phyloP scores from a whole-genome alignment of 73 alveolate species.

The Uronychia setigera region DNA sequence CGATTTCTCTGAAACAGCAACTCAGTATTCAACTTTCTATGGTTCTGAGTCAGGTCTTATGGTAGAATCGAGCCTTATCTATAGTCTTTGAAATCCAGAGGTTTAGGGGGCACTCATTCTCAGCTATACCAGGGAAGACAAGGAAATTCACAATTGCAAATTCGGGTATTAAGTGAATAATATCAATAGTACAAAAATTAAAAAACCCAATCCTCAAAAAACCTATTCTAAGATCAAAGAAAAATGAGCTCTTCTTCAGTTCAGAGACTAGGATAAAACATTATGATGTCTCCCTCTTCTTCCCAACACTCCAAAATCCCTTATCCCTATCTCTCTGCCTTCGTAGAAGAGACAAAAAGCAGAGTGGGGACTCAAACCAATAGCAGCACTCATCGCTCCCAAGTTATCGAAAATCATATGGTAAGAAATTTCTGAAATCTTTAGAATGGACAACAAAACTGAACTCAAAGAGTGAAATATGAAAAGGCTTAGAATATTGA shows the following conservation, averaged over 20 bases:
- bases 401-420: background rate
- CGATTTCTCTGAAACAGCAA: background rate
- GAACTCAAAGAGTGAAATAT: background rate
- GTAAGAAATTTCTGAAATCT: background rate
- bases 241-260: background rate
- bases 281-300: background rate
- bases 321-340: background rate
- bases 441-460: background rate
- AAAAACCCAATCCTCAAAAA: background rate
- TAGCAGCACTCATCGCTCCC: background rate
- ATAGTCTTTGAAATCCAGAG: background rate
- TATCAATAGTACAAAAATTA: no score
- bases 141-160: background rate
- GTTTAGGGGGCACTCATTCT: background rate
- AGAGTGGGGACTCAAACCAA: background rate
- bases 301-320: background rate
- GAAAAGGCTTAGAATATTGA: background rate
- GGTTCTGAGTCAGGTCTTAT: background rate
- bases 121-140: background rate
- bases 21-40: background rate
- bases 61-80: background rate
- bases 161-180: no score
- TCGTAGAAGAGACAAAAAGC: background rate
- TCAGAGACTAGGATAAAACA: background rate
- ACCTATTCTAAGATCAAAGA: background rate